Base-by-base conservation (phyloP, 495 filamentous ascomycete genomes). In the Bacidia rubella region DNA sequence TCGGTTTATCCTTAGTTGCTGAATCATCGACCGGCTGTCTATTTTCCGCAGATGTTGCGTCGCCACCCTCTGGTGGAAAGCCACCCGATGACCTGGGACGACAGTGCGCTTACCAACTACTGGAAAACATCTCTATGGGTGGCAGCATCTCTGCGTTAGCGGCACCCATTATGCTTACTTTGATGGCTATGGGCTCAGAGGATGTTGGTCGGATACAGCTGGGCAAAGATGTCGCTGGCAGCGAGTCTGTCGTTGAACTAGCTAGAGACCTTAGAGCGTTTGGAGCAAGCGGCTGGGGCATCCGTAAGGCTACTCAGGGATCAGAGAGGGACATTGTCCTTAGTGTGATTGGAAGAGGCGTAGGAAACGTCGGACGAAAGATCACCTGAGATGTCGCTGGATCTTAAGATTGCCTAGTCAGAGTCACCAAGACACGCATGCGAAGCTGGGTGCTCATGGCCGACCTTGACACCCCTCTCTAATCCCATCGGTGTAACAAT, bases 111-210 rank as follows among this genome's bases (percentile, higher is more conserved):
- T 85, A 82, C 64, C 90, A 95, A 67, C 69, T 99, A 51, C 70
- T 99, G 10, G 89, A 97, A 63, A 71, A 78, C 7, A 79, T 97
- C 35, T 77, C 74, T 40, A 75, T 84, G 62, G 89, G 90, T 4
- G 93, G 93, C 4, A 90, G 85, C 67, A 82, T 90, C 12, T 80
- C 79, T 21, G 73, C 71, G 23, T 76, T 79, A 1, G 84, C 85
- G 1, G 78, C 78, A 3, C 67, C 75, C 3, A 87, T 81, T 0
- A 74, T 93, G 66, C 63, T 97, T 21, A 86, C 78, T 23, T 71
- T 97, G 38, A 99, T 99, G 93, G 88, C 87, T 25, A 96, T 99
- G 92, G 90, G 93, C 2, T 76, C 75, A 0, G 81, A 83, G 57
- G 81, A 85, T 63, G 80, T 85, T 49, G 81, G 81, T n/a, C 68